Base-by-base conservation (phyloP, 495 filamentous ascomycete genomes). In the Mycothermus thermophilus region DNA sequence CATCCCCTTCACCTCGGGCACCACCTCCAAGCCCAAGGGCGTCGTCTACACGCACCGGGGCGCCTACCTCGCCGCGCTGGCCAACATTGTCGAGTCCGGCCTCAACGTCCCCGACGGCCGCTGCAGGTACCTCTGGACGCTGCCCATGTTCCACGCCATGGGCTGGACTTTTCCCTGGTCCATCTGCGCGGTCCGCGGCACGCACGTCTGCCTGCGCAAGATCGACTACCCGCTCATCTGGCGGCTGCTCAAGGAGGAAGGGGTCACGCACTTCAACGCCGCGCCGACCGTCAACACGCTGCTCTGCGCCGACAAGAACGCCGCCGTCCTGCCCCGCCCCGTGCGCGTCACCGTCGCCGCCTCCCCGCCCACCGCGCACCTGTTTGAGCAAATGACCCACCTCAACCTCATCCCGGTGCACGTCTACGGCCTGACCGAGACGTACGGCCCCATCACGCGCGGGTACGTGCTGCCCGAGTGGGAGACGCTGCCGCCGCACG, bases 201-300 rank as follows among this genome's bases (percentile, higher is more conserved):
- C 88, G 6, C 85, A 97, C 59, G 93, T 92, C 54, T 93, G 85
- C 54, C 67, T 96, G 14, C 73, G 90, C 44, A 95, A 92, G 62
- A 81, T 97, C 37, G 86, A 95, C 58, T 97, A 97, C 48, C 72
- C 80, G 0, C 66, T 85, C 36, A 93, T 97, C 38, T 97, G 90
- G 90, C 62, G 66, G 24, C 54, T 96, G 6, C 64, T 97, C 16
- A 88, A 84, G 48, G 64, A 80, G 24, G 83, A 94, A 49, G 60
- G 69, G 9, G 77, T 96, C 37, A 96, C 85, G 5, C 90, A 97
- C 59, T 96, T 87, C 67, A 88, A 85, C 49, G 90, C 90, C 4
- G 90, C 90, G 4, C 90, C 90, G 10, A 97, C 90, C 3, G 90
- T 97, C 29, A 95, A 95, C 57, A 97, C 86, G 0, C 60, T 96